phyloP scores from a whole-genome alignment of 768 basidiomycete genomes.

The Postia placenta region DNA sequence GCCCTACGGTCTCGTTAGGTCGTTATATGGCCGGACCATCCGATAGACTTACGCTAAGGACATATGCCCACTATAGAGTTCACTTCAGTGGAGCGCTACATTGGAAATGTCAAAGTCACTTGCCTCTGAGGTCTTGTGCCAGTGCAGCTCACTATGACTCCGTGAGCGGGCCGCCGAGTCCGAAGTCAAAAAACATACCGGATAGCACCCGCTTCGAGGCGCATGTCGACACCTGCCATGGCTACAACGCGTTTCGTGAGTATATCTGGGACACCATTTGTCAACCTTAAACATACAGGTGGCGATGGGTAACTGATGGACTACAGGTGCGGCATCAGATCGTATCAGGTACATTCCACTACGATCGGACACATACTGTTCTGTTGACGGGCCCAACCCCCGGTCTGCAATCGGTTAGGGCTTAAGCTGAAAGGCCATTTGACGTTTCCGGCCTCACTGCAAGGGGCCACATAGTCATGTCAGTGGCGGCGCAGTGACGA shows the following conservation, averaged over 20 bases:
- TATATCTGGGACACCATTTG: too few relatives aligned
- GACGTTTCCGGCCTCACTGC: constrained; percentile 33
- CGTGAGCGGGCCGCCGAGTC: not conserved
- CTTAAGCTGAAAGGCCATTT: constrained; percentile 64
- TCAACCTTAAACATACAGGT: constrained; percentile 15
- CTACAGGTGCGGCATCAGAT: too few relatives aligned
- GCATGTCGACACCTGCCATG: constrained; percentile 30
- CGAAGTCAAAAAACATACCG: constrained; percentile 15
- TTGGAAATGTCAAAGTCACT: not conserved
- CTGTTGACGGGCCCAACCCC: constrained; percentile 65
- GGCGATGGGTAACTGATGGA: constrained; percentile 34
- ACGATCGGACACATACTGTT: constrained; percentile 33
- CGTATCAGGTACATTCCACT: too few relatives aligned
- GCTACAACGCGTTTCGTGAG: constrained; percentile 11
- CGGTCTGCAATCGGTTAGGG: constrained; percentile 51
- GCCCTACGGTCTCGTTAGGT: constrained; percentile 11
- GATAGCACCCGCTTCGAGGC: constrained; percentile 29
- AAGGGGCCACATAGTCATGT: not conserved
- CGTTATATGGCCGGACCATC: not conserved
- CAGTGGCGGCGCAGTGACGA: not conserved
- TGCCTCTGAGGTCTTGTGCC: constrained; percentile 28
- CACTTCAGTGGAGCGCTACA: too few relatives aligned
- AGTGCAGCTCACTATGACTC: constrained; percentile 25
- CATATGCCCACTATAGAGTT: constrained; percentile 27
- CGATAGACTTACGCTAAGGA: constrained; percentile 21